phyloP scores from a whole-genome alignment of 768 basidiomycete genomes.

The Termitomyces bulborhizus region DNA sequence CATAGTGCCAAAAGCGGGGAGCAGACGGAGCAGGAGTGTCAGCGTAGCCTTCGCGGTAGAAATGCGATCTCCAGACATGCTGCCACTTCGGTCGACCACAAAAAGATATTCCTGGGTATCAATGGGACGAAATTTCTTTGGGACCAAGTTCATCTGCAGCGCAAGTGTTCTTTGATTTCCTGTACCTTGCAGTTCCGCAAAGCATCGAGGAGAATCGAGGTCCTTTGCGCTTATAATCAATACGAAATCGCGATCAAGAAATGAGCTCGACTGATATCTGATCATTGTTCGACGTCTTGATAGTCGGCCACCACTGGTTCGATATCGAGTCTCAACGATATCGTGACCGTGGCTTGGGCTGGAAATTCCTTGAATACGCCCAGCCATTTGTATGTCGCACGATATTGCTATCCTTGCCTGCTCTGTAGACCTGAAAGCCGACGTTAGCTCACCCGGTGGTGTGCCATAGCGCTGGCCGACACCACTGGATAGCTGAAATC shows the following conservation, averaged over 20 bases:
- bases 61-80: slow-evolving; percentile 38
- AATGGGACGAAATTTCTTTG: slow-evolving; percentile 38
- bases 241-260: slow-evolving; percentile 45
- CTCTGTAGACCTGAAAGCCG: slow-evolving; percentile 20
- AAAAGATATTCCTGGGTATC: slow-evolving; percentile 53
- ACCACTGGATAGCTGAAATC: slow-evolving; percentile 47
- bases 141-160: slow-evolving; percentile 50
- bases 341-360: slow-evolving; percentile 38
- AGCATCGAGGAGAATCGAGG: slow-evolving; percentile 49
- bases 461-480: slow-evolving; percentile 50
- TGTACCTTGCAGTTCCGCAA: slow-evolving; percentile 38
- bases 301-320: slow-evolving; percentile 25
- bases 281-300: slow-evolving; percentile 37
- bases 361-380: slow-evolving; percentile 28
- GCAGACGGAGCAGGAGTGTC: slow-evolving; percentile 38
- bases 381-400: slow-evolving; percentile 44
- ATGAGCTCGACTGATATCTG: slow-evolving; percentile 31
- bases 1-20: slow-evolving; percentile 32
- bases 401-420: slow-evolving; percentile 33
- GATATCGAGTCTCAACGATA: slow-evolving; percentile 27
- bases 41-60: slow-evolving; percentile 43
- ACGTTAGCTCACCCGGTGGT: slow-evolving; percentile 30
- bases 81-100: slow-evolving; percentile 52
- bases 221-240: slow-evolving; percentile 41
- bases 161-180: slow-evolving; percentile 30